Evolutionary conservation across 768 basidiomycete genomes (phyloP), one percentile per base, ranked within the genome.

Genomic region (Vararia minispora): DNA sequence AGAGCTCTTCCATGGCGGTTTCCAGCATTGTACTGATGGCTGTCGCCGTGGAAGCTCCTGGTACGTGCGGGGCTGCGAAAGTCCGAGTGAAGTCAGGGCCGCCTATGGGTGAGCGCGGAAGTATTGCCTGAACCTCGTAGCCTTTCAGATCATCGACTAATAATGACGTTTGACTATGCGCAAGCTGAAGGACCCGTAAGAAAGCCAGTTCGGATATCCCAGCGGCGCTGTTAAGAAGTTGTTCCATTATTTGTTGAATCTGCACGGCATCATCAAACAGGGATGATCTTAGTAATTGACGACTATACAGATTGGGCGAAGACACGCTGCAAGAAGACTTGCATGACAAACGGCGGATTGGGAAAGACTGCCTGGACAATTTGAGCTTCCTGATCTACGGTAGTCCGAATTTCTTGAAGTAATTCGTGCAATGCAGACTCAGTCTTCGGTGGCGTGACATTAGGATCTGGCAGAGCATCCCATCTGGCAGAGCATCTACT

Each of bases 361-460:
- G 95, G 95, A 58, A 99, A 99, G 10, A 99, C 95, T 3, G 91
- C 94, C 57, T 95, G 92, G 21, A 99, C 92, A 37, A 99, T 99
- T 54, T 97, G 90, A 1, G 88, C 83, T 59, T 99, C 95, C 40
- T 94, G 91, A 24, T 82, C 86, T 17, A 97, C 90, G 0, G 94
- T 98, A 4, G 69, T 67, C 28, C 89, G 70, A 40, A 99, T 97
- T 57, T 98, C 91, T 16, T 66, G 64, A 52, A 94, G 88, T 25
- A 98, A 61, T 24, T 80, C 82, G 6, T 68, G 65, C 25, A 98
- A 60, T 7, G 88, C 90, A 22, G 76, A 64, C 56, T 97, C 95
- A 18, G 63, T 68, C 42, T 75, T 81, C 0, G 95, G 92, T 1
- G 88, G 65, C 28, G 64, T 69, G 2, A 74, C 64, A 54, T 88